Evolutionary conservation across 2,329 filamentous ascomycete species (phyloP).

Genomic region (Arthrocladium fulminans): DNA sequence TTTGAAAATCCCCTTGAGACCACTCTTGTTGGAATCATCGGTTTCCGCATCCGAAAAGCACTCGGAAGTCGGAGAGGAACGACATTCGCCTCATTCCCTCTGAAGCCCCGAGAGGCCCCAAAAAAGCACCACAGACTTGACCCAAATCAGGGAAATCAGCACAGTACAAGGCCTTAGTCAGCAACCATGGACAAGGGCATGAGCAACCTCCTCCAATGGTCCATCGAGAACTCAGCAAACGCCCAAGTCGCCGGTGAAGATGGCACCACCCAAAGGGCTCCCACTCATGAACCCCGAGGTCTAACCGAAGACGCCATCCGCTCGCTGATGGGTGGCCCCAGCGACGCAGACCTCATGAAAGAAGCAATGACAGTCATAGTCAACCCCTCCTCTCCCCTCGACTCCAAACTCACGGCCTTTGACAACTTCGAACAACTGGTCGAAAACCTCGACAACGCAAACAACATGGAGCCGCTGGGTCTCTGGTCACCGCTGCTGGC

Average conservation of each 20-base stretch:
- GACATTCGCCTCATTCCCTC: no score
- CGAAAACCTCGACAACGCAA: conserved; percentile 91
- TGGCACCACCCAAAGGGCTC: conserved; percentile 8
- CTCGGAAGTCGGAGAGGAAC: no score
- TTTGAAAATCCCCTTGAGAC: no score
- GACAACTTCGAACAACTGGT: conserved; percentile 93
- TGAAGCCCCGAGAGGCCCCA: no score
- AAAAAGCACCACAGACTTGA: no score
- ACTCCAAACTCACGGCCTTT: conserved; percentile 73
- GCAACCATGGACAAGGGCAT: conserved; percentile 50
- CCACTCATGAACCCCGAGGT: conserved; percentile 29
- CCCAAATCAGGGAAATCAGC: no score
- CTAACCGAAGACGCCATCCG: conserved; percentile 64
- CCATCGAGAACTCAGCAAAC: conserved; percentile 52
- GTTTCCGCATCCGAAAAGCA: no score
- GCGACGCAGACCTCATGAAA: conserved; percentile 87
- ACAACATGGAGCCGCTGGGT: conserved; percentile 70
- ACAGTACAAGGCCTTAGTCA: no score
- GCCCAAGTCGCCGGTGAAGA: conserved; percentile 11
- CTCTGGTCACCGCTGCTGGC: conserved; percentile 75
- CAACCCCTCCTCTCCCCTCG: conserved; percentile 55
- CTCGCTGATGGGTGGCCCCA: conserved; percentile 70
- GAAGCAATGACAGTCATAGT: conserved; percentile 69
- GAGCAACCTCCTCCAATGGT: conserved; percentile 74
- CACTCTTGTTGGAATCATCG: no score